phyloP scores from a whole-genome alignment of 192 early-diverging fungal species.

The Chytriomyces confervae region DNA sequence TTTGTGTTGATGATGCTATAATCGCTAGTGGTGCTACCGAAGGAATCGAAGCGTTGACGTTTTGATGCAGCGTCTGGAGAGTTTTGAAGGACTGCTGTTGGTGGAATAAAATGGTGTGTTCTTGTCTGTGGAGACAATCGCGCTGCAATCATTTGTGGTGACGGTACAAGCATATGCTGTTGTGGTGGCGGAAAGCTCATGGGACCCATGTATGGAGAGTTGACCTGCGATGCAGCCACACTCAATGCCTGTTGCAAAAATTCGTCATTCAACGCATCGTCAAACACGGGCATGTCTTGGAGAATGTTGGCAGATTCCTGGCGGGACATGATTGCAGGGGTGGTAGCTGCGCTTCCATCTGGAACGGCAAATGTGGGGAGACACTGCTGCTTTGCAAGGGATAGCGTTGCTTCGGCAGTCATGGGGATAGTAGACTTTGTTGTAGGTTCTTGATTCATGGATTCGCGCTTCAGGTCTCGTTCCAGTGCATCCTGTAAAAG shows the following conservation, averaged over 20 bases:
- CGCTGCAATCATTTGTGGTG: not conserved
- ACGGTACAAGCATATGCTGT: not conserved
- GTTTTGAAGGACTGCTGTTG: not conserved
- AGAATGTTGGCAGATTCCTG: constrained; percentile 41
- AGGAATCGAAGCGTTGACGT: not conserved
- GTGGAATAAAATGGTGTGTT: constrained; percentile 20
- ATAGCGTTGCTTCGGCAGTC: constrained; percentile 43
- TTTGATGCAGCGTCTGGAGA: constrained; percentile 6
- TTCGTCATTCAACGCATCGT: not conserved
- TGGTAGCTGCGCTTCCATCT: constrained; percentile 60
- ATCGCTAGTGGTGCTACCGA: not conserved
- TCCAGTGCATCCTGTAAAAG: constrained; percentile 87
- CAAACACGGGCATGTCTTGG: constrained; percentile 22
- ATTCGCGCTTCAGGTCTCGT: constrained; percentile 93
- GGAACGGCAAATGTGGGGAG: constrained; percentile 69
- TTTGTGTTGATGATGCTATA: constrained; percentile 27
- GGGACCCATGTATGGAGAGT: not conserved
- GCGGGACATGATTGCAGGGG: constrained; percentile 42
- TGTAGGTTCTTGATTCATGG: constrained; percentile 82
- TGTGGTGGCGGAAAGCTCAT: constrained; percentile 9
- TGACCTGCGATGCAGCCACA: constrained; percentile 4
- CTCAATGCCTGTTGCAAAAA: constrained; percentile 7
- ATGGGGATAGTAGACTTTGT: constrained; percentile 61
- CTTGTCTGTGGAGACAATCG: not conserved
- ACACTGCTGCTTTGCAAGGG: constrained; percentile 64